Evolutionary conservation across 2,329 filamentous ascomycete genomes (phyloP).

Genomic region (Verticillium longisporum): DNA sequence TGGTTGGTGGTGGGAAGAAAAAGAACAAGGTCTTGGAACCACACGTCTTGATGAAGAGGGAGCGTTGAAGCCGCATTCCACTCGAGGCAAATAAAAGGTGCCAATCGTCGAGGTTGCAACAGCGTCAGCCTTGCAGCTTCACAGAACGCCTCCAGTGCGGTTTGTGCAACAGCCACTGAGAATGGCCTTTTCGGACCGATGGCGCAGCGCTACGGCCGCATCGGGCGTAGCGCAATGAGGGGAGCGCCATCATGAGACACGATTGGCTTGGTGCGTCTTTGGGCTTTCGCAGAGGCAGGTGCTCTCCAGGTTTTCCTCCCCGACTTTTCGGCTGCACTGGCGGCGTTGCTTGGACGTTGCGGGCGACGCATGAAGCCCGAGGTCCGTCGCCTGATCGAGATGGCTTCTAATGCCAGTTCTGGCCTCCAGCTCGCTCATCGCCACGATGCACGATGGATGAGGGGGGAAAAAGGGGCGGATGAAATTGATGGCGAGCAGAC

Average conservation of each 20-base stretch:
- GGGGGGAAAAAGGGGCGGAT: neutral
- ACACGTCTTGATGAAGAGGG: too few relatives aligned
- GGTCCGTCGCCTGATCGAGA: neutral
- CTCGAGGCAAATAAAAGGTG: neutral
- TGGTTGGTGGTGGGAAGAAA: neutral
- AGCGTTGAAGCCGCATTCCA: neutral
- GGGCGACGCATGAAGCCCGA: neutral
- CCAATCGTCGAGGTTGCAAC: neutral
- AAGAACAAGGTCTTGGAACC: neutral
- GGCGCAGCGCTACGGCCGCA: constrained; percentile 3
- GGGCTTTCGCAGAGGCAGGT: neutral
- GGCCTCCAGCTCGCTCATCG: neutral
- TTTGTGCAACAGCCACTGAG: neutral
- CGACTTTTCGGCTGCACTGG: neutral
- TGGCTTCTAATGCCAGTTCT: neutral
- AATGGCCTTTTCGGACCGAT: constrained; percentile 13
- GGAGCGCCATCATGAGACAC: neutral
- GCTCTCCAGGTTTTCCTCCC: neutral
- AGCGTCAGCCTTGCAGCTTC: neutral
- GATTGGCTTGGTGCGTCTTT: neutral
- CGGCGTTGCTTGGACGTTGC: neutral
- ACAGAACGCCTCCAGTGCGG: neutral
- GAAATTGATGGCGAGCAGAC: neutral
- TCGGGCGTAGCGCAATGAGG: neutral
- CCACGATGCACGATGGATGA: neutral